A percentile compares a stretch with the other conserved stretches of the same genome.
These are phyloP conservation scores for Leptosphaerulina australis DNA, from an alignment of 2,329 filamentous ascomycete species.

Conservation along the genomic window DNA sequence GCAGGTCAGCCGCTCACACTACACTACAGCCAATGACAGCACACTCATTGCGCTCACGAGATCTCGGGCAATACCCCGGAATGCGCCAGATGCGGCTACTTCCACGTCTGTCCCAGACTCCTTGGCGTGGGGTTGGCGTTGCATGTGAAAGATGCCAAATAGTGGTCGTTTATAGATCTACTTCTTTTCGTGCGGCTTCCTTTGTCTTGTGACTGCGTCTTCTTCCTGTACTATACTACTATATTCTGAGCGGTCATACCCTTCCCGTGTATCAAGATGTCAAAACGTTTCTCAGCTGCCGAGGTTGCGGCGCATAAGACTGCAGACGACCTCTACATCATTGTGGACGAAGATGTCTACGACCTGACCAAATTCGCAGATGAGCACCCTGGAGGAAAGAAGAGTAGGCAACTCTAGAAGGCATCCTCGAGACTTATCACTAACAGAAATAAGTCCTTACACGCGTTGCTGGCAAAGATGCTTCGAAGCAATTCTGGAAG, in stretches of 20 bases:
- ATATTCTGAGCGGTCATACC: conserved; percentile 13
- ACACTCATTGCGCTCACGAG: conserved; percentile 37
- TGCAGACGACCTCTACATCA: conserved; percentile 81
- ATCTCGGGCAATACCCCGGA: conserved; percentile 34
- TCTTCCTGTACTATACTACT: conserved; percentile 22
- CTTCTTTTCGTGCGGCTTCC: conserved; percentile 16
- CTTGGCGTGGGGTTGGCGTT: conserved; percentile 35
- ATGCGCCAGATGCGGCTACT: conserved; percentile 34
- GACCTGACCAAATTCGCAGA: conserved; percentile 75
- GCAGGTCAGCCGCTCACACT: conserved; percentile 28
- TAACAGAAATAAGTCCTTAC: conserved; percentile 60
- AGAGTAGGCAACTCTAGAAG: conserved; percentile 58
- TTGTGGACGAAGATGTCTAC: conserved; percentile 94
- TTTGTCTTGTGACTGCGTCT: conserved; percentile 31
- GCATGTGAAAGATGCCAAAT: conserved; percentile 46
- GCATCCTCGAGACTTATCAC: no score
- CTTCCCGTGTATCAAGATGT: conserved; percentile 63
- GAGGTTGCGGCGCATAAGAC: conserved; percentile 95
- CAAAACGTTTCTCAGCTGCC: conserved; percentile 79
- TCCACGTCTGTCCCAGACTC: conserved; percentile 34
- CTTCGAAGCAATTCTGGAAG: conserved; percentile 72
- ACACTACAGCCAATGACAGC: conserved; percentile 35
- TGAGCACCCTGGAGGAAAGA: conserved; percentile 69
- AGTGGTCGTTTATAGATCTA: conserved; percentile 33
- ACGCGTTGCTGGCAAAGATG: conserved; percentile 69